Percentiles rank a stretch among this genome's conserved stretches.
Conservation (phyloP, 148 eudicot species). For the Rhododendron mucronatum region DNA sequence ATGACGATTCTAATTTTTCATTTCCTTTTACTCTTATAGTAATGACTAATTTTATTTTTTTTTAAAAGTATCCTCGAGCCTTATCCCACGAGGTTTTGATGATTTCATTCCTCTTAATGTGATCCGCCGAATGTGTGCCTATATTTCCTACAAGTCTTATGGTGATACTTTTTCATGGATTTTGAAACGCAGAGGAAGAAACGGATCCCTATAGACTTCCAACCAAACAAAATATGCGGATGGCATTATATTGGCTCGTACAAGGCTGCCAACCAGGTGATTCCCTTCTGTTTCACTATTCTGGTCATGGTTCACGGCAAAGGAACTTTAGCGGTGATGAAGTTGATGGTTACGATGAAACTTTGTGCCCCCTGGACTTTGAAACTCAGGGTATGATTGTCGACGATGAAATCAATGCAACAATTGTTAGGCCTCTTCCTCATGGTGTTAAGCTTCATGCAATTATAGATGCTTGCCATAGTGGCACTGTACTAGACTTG, state of each 20-base stretch:
- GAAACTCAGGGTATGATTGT: constrained; percentile 95
- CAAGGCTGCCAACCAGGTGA: constrained; percentile 94
- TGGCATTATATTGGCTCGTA: constrained; percentile 88
- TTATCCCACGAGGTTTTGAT: not conserved
- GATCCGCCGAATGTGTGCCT: not conserved
- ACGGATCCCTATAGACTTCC: constrained; percentile 77
- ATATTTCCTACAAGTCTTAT: not conserved
- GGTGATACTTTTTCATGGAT: not conserved
- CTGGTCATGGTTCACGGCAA: constrained; percentile 94
- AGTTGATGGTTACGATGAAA: constrained; percentile 93
- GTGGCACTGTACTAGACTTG: constrained; percentile 90
- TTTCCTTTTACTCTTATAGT: not conserved
- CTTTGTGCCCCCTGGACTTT: constrained; percentile 90
- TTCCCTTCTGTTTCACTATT: constrained; percentile 84
- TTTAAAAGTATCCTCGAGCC: not conserved
- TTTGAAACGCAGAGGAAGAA: constrained; percentile 73
- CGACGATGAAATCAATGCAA: constrained; percentile 87
- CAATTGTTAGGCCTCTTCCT: constrained; percentile 86
- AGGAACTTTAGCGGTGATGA: constrained; percentile 74
- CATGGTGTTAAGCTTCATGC: constrained; percentile 92
- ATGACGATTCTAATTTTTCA: not conserved
- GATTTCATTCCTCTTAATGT: not conserved
- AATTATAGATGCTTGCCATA: constrained; percentile 93
- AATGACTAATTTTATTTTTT: not conserved
- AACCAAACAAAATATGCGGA: constrained; percentile 69